Conservation (phyloP, 2,329 filamentous ascomycete species). For the Boeremia exigua region DNA sequence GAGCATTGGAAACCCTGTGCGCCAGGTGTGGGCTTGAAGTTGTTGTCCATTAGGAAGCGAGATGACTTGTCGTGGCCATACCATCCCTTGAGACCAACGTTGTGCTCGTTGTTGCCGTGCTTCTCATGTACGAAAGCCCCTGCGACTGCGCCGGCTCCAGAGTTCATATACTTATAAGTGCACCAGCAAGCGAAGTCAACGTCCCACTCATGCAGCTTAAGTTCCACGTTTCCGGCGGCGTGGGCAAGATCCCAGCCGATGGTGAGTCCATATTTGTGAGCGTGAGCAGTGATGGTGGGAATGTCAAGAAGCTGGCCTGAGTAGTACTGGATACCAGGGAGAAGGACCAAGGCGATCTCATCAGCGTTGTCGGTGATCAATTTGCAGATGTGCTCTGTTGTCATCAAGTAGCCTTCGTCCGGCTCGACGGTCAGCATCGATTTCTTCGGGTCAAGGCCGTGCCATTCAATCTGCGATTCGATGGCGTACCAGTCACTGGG, state of each 20-base stretch:
- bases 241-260: constrained; percentile 91
- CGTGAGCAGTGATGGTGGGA: constrained; percentile 75
- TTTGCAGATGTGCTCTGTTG: constrained; percentile 71
- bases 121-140: constrained; percentile 79
- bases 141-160: constrained; percentile 79
- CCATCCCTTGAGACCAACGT: constrained; percentile 78
- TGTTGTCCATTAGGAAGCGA: constrained; percentile 83
- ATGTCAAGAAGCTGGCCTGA: constrained; percentile 89
- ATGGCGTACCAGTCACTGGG: constrained; percentile 88
- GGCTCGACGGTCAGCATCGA: constrained; percentile 74
- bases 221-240: constrained; percentile 80
- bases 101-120: constrained; percentile 68
- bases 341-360: constrained; percentile 74
- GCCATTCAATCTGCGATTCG: constrained; percentile 80
- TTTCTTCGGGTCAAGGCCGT: constrained; percentile 67
- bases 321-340: constrained; percentile 90
- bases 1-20: constrained; percentile 82
- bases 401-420: constrained; percentile 66
- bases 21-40: constrained; percentile 76
- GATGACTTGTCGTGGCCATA: constrained; percentile 81
- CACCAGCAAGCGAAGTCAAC: constrained; percentile 94
- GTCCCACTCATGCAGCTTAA: constrained; percentile 82
- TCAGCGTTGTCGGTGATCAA: constrained; percentile 76
- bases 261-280: constrained; percentile 70
- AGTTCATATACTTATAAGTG: constrained; percentile 92